A percentile compares a stretch with the other conserved stretches of the same genome.
phyloP scores from a whole-genome alignment of 2,329 filamentous ascomycete genomes.

The Neobulgaria alba region DNA sequence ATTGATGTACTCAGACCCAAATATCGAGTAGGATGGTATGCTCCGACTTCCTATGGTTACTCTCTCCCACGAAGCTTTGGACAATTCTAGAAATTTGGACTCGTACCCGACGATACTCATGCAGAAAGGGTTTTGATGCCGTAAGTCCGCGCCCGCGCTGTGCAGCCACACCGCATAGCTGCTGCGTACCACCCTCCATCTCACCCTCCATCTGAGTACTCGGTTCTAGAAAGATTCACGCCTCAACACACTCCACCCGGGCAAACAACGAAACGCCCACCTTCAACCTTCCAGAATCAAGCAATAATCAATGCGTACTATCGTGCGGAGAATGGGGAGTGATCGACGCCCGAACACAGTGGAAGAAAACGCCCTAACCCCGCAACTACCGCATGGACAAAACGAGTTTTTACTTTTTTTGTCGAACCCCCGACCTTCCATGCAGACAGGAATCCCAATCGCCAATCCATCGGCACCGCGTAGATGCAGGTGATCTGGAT shows the following conservation, averaged over 20 bases:
- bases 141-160: background rate
- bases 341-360: background rate
- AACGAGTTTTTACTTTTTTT: background rate
- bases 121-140: background rate
- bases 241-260: background rate
- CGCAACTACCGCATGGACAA: background rate
- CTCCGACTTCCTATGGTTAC: too few species aligned
- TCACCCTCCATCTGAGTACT: background rate
- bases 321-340: background rate
- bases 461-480: conserved; percentile 5
- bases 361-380: too few species aligned
- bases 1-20: background rate
- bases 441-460: conserved; percentile 2
- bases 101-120: too few species aligned
- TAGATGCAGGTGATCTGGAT: conserved; percentile 5
- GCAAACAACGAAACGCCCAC: background rate
- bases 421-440: background rate
- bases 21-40: background rate
- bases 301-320: background rate
- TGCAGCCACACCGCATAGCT: background rate
- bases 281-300: background rate
- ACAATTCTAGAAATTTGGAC: too few species aligned
- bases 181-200: background rate
- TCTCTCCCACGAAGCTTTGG: too few species aligned
- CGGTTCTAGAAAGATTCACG: conserved; percentile 1